phyloP scores from a whole-genome alignment of 2,329 filamentous ascomycete species.

The Ceratocystiopsis minuta region DNA sequence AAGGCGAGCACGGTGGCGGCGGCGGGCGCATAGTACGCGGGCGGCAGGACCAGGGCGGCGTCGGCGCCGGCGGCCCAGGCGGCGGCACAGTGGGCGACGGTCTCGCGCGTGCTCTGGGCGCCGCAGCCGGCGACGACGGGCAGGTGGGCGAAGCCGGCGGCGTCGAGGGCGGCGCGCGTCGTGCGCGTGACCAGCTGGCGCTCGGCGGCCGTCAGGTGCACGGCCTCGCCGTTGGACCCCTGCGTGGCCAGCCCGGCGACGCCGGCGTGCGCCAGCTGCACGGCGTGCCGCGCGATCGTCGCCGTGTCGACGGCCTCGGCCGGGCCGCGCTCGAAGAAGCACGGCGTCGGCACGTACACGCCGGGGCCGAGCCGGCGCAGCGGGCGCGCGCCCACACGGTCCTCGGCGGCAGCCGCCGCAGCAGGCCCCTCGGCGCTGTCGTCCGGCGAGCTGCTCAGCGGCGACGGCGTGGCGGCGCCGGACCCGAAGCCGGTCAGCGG shows the following conservation, averaged over 20 bases:
- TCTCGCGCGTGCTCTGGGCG: constrained; percentile 55
- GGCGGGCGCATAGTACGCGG: constrained; percentile 54
- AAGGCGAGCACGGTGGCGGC: constrained; percentile 44
- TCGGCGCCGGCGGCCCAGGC: constrained; percentile 53
- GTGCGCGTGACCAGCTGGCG: constrained; percentile 48
- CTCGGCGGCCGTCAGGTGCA: constrained; percentile 56
- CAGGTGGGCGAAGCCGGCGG: constrained; percentile 44
- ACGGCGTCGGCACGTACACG: constrained; percentile 57
- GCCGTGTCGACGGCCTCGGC: constrained; percentile 49
- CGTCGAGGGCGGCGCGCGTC: constrained; percentile 51
- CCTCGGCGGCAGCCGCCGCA: constrained; percentile 5
- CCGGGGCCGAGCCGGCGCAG: constrained; percentile 25
- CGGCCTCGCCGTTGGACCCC: constrained; percentile 69
- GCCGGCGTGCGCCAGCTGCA: constrained; percentile 55
- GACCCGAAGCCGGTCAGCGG: constrained; percentile 12
- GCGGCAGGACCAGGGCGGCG: constrained; percentile 58
- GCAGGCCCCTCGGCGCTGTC: constrained; percentile 17
- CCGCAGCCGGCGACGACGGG: constrained; percentile 64
- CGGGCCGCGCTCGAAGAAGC: constrained; percentile 45
- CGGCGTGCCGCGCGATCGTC: constrained; percentile 41
- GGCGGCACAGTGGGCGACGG: constrained; percentile 49
- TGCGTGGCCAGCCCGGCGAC: constrained; percentile 60
- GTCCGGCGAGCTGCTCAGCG: constrained; percentile 25
- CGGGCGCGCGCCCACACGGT: constrained; percentile 1
- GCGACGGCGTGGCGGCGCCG: constrained; percentile 15